These are phyloP conservation scores for Chaetomium globosum DNA, from an alignment of 2,329 filamentous ascomycete genomes.

Conservation along the genomic window DNA sequence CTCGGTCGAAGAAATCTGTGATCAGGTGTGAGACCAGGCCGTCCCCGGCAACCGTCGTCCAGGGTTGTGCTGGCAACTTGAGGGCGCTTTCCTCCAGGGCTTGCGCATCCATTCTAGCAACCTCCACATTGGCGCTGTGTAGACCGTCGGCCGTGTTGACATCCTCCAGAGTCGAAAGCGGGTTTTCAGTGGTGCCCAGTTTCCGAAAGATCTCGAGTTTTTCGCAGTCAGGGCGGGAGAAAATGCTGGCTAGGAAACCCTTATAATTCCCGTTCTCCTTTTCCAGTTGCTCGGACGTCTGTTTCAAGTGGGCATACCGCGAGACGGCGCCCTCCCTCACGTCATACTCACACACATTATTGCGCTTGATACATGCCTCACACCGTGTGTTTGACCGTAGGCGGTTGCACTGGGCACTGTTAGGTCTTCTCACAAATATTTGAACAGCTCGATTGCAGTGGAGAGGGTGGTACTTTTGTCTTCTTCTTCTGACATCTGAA, in stretches of 20 bases:
- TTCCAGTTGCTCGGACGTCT: slow-evolving; percentile 13
- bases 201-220: slow-evolving; percentile 33
- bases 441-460: background rate
- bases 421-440: too few relatives aligned
- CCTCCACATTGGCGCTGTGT: slow-evolving; percentile 19
- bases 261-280: slow-evolving; percentile 29
- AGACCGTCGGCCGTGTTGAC: background rate
- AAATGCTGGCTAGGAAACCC: slow-evolving; percentile 33
- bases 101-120: slow-evolving; percentile 29
- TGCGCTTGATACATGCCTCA: slow-evolving; percentile 24
- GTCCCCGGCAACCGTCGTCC: slow-evolving; percentile 40
- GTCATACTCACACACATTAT: slow-evolving; percentile 25
- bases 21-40: slow-evolving; percentile 41
- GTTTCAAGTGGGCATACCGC: slow-evolving; percentile 30
- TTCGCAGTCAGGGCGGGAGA: slow-evolving; percentile 31
- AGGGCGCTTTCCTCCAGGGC: slow-evolving; percentile 33
- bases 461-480: slow-evolving; percentile 2
- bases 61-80: slow-evolving; percentile 39
- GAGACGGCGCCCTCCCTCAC: slow-evolving; percentile 28
- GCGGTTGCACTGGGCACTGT: slow-evolving; percentile 25
- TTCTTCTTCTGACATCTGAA: slow-evolving; percentile 10
- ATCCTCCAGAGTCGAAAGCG: background rate
- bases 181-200: slow-evolving; percentile 24
- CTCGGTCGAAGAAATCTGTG: slow-evolving; percentile 40
- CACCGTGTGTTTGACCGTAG: slow-evolving; percentile 22